A percentile compares a stretch with the other conserved stretches of the same genome.
phyloP scores from a whole-genome alignment of 192 early-diverging fungal species.

The Backusella macrospora region DNA sequence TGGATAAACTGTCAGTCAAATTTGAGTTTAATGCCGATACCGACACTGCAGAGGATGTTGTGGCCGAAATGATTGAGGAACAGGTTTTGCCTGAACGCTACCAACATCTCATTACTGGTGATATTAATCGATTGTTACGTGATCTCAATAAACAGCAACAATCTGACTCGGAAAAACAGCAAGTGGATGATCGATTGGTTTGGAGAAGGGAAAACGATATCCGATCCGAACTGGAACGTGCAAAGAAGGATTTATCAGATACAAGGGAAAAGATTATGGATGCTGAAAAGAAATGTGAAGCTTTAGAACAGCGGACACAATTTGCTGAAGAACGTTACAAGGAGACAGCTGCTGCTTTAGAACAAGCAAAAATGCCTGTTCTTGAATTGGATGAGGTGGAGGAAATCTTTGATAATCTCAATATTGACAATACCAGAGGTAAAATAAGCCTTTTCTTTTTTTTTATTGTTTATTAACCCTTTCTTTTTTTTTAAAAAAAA shows the following conservation, averaged over 20 bases:
- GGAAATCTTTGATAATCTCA: neutral
- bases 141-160: conserved; percentile 60
- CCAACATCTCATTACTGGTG: conserved; percentile 72
- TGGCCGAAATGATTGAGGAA: conserved; percentile 83
- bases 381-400: conserved; percentile 7
- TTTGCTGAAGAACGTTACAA: conserved; percentile 33
- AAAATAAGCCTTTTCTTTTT: neutral
- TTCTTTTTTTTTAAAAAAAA: conserved; percentile 25
- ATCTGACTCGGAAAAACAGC: conserved; percentile 61
- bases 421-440: conserved; percentile 16
- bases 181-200: conserved; percentile 49
- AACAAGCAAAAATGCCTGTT: conserved; percentile 13
- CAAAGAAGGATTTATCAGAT: conserved; percentile 17
- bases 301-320: conserved; percentile 27
- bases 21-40: conserved; percentile 81
- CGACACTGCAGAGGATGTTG: conserved; percentile 79
- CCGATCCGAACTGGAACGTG: conserved; percentile 34
- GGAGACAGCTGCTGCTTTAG: conserved; percentile 22
- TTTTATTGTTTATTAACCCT: neutral
- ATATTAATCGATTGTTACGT: conserved; percentile 77
- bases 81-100: conserved; percentile 72
- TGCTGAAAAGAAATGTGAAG: conserved; percentile 29
- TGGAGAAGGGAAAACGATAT: conserved; percentile 41
- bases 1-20: conserved; percentile 76
- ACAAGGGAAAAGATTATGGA: conserved; percentile 18